These are phyloP conservation scores for Penicillium turbatum DNA, from an alignment of 495 filamentous ascomycete genomes.

Conservation along the genomic window DNA sequence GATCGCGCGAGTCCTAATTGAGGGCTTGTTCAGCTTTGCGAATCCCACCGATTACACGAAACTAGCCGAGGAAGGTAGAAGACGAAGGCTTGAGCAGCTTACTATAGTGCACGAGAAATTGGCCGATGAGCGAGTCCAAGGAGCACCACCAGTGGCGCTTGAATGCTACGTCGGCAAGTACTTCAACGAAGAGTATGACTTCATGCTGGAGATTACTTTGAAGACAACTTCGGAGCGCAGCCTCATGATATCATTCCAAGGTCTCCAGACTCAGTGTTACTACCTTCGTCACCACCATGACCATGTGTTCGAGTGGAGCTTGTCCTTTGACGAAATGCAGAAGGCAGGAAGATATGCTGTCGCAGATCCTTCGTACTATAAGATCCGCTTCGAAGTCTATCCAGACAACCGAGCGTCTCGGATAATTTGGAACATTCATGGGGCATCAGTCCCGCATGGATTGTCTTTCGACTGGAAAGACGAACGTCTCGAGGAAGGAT, in stretches of 20 bases:
- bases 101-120: background rate
- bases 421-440: background rate
- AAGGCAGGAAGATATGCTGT: background rate
- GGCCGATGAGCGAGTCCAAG: background rate
- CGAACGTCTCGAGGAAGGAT: background rate
- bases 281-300: slow-evolving; percentile 1
- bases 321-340: background rate
- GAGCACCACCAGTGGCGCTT: background rate
- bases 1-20: background rate
- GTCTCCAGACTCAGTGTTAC: background rate
- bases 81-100: background rate
- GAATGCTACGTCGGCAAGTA: slow-evolving; percentile 1
- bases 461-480: background rate
- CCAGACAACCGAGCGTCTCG: background rate
- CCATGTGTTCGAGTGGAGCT: slow-evolving; percentile 5
- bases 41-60: background rate
- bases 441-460: background rate
- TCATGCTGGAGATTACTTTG: background rate
- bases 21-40: background rate
- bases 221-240: background rate
- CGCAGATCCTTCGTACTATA: background rate
- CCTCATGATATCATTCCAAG: slow-evolving; percentile 1
- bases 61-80: background rate
- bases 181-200: background rate
- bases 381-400: background rate